These are phyloP conservation scores for Nakazawaea wickerhamii DNA, from an alignment of 805 yeast species.

Conservation along the genomic window DNA sequence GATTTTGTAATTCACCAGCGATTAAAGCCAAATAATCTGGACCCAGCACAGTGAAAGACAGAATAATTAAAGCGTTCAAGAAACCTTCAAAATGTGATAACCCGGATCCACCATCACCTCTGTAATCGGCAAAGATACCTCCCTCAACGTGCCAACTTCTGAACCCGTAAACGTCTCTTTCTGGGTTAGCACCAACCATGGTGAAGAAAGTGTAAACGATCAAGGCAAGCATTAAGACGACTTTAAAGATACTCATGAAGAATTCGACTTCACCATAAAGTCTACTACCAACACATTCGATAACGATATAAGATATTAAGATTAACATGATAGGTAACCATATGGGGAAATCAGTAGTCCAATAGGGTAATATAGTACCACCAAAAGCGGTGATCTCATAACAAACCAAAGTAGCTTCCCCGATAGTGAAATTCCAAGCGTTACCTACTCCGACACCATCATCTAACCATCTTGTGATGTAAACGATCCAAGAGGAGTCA, in stretches of 20 bases:
- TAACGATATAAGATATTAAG: conserved; percentile 51
- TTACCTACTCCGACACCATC: conserved; percentile 73
- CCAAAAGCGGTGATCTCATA: conserved; percentile 65
- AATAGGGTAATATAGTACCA: conserved; percentile 64
- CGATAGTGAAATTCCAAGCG: conserved; percentile 76
- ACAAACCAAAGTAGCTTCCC: conserved; percentile 75
- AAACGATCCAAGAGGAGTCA: conserved; percentile 63
- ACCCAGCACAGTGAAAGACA: conserved; percentile 64
- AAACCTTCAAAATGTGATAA: conserved; percentile 64
- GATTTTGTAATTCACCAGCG: conserved; percentile 42
- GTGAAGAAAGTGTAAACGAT: conserved; percentile 41
- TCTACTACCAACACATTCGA: conserved; percentile 63
- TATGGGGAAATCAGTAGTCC: conserved; percentile 68
- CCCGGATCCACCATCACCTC: conserved; percentile 33
- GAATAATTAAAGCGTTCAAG: conserved; percentile 58
- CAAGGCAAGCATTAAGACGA: conserved; percentile 33
- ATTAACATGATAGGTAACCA: conserved; percentile 63
- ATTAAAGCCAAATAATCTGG: conserved; percentile 43
- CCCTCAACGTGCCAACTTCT: conserved; percentile 43
- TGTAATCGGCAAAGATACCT: conserved; percentile 31
- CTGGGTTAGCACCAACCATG: conserved; percentile 81
- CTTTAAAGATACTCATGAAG: conserved; percentile 33
- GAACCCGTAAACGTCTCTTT: conserved; percentile 57
- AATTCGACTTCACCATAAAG: conserved; percentile 49
- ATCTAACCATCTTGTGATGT: conserved; percentile 68